These are phyloP conservation scores for Leptographium radiaticola DNA, from an alignment of 2,329 filamentous ascomycete genomes.

Conservation along the genomic window DNA sequence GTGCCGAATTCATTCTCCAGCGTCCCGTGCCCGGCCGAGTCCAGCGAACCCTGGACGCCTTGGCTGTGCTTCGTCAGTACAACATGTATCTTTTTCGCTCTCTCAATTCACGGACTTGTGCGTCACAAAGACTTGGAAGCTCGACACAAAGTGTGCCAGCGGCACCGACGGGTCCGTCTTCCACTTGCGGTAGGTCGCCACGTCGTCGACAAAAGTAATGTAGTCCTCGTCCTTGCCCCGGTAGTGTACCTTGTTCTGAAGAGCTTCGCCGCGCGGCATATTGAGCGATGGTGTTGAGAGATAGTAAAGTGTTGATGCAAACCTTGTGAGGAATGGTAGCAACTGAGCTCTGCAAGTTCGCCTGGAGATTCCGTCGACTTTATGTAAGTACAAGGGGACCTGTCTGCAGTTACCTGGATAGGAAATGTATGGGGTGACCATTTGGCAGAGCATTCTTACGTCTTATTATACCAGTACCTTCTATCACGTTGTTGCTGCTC, in stretches of 20 bases:
- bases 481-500: background rate
- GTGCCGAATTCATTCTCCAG: slow-evolving; percentile 86
- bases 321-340: background rate
- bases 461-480: background rate
- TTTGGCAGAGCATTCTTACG: background rate
- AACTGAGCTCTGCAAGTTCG: too few relatives aligned
- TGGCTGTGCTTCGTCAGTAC: slow-evolving; percentile 42
- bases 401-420: background rate
- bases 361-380: too few relatives aligned
- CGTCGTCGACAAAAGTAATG: slow-evolving; percentile 45
- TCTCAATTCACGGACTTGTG: slow-evolving; percentile 57
- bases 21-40: slow-evolving; percentile 59
- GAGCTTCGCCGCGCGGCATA: slow-evolving; percentile 61
- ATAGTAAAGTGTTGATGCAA: background rate
- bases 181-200: slow-evolving; percentile 65
- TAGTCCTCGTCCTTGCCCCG: slow-evolving; percentile 55
- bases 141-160: slow-evolving; percentile 70
- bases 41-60: slow-evolving; percentile 67
- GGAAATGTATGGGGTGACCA: background rate
- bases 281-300: slow-evolving; percentile 8
- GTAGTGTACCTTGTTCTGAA: slow-evolving; percentile 70
- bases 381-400: too few relatives aligned
- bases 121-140: slow-evolving; percentile 82
- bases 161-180: slow-evolving; percentile 65
- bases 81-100: background rate